Evolutionary conservation across 495 filamentous ascomycete genomes (phyloP).

Genomic region (Tuber brumale): DNA sequence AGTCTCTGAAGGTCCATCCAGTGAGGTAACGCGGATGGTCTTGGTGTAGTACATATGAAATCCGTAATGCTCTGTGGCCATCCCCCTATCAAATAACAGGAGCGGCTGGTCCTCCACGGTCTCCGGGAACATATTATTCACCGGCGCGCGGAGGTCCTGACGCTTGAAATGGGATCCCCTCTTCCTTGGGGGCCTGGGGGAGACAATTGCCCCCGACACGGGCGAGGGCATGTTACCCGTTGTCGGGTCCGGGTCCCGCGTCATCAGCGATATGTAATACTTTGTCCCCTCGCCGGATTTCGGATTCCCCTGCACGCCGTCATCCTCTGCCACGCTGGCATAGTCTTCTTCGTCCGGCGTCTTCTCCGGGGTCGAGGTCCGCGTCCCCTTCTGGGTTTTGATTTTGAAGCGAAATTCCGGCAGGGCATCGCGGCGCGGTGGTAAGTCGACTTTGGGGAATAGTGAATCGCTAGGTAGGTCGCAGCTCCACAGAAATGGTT

Average conservation of each 20-base stretch:
- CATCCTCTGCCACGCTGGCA: slow-evolving; percentile 40
- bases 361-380: slow-evolving; percentile 22
- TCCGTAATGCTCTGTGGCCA: slow-evolving; percentile 77
- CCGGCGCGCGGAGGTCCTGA: slow-evolving; percentile 48
- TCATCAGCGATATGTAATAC: slow-evolving; percentile 56
- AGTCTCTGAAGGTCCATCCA: slow-evolving; percentile 44
- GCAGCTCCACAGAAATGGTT: slow-evolving; percentile 30
- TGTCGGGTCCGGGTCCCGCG: slow-evolving; percentile 19
- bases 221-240: not conserved
- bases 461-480: slow-evolving; percentile 23
- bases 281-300: slow-evolving; percentile 62
- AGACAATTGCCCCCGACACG: slow-evolving; percentile 30
- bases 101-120: slow-evolving; percentile 68
- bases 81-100: slow-evolving; percentile 74
- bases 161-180: slow-evolving; percentile 43
- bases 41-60: slow-evolving; percentile 91
- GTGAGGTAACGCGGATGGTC: slow-evolving; percentile 51
- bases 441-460: slow-evolving; percentile 17
- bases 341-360: slow-evolving; percentile 26
- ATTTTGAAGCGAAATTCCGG: slow-evolving; percentile 35
- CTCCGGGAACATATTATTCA: slow-evolving; percentile 62
- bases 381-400: slow-evolving; percentile 9
- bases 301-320: slow-evolving; percentile 54
- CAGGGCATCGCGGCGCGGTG: not conserved
- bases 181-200: slow-evolving; percentile 34